Evolutionary conservation across 106 monocot species (phyloP), one percentile per base, ranked within the genome.

Genomic region (Dactylorhiza incarnata): DNA sequence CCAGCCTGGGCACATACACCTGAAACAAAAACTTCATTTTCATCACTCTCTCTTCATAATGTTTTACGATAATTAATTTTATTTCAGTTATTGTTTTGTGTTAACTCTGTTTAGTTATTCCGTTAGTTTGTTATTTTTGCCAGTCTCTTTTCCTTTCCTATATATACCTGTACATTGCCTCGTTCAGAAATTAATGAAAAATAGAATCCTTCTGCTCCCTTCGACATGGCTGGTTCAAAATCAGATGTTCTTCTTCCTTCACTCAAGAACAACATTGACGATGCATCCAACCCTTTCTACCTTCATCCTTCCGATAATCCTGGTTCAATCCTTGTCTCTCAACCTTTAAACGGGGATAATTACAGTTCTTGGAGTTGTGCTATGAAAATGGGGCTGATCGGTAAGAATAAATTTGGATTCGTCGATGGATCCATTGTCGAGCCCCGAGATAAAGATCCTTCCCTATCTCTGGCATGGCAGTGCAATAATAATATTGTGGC

Each of bases 1-100:
- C 86, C 61, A 94, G 66, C 45, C 90, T 49, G 0, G 88, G 84
- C 45, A 74, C 88, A 55, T 88, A 88, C 17, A 93, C 89, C 91
- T 91, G 82, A 29, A 48, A 24, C 0, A 59, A n/a, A 22, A 6
- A 59, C 56, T 5, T n/a, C 54, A 54, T 56, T 6, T 56, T 16
- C n/a, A 19, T 3, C 56, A 22, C 12, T 59, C 58, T 59, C 58
- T 20, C 3, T 3, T 37, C 37, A 2, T 37, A 20, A 59, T 20
- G 56, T n/a, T 56, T 50, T 50, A 12, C 50, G 50, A 9, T 50
- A 50, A n/a, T 50, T 9, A 50, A 7, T 12, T 50, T 50, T 50
- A 50, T 50, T 50, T 50, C n/a, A n/a, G n/a, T n/a, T n/a, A n/a
- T n/a, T n/a, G n/a, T n/a, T n/a, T n/a, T n/a, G n/a, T n/a, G n/a